Evolutionary conservation across 1,284 basidiomycete species (phyloP).

Genomic region (Neonothopanus nambi): DNA sequence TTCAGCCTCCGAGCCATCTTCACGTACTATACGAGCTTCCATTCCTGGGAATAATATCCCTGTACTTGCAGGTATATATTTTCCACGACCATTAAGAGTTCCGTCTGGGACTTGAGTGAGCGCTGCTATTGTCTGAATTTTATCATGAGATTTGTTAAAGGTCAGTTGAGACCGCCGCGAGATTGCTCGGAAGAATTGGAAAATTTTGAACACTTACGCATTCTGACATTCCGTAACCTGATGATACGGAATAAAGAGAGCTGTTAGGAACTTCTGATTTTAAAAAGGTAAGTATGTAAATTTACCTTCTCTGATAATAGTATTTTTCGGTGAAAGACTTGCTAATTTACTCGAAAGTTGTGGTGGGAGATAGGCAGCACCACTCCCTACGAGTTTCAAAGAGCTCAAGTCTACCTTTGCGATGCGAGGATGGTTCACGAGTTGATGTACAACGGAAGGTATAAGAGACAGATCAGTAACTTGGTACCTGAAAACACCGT

Average conservation of each 20-base stretch:
- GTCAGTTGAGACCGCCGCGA: too few relatives aligned
- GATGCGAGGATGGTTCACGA: slow-evolving; percentile 56
- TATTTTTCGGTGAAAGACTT: slow-evolving; percentile 35
- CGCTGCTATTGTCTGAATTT: slow-evolving; percentile 55
- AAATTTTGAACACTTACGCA: slow-evolving; percentile 42
- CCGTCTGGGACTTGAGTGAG: slow-evolving; percentile 47
- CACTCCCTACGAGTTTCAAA: slow-evolving; percentile 45
- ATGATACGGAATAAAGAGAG: not conserved
- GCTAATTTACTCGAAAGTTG: slow-evolving; percentile 46
- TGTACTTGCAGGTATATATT: slow-evolving; percentile 43
- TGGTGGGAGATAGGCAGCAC: slow-evolving; percentile 69
- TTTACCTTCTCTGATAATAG: slow-evolving; percentile 50
- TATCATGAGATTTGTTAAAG: slow-evolving; percentile 3
- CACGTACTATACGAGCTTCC: slow-evolving; percentile 60
- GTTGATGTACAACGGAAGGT: slow-evolving; percentile 67
- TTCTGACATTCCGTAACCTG: slow-evolving; percentile 80
- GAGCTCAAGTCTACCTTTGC: slow-evolving; percentile 55
- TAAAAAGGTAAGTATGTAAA: slow-evolving; percentile 3
- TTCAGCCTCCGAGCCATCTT: slow-evolving; percentile 58
- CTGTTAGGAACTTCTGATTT: slow-evolving; percentile 2
- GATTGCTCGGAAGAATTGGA: too few relatives aligned
- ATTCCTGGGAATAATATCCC: slow-evolving; percentile 65
- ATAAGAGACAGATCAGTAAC: slow-evolving; percentile 53
- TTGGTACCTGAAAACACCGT: slow-evolving; percentile 43
- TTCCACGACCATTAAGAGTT: slow-evolving; percentile 43